phyloP scores from a whole-genome alignment of 495 filamentous ascomycete genomes.

The Tuber brumale region DNA sequence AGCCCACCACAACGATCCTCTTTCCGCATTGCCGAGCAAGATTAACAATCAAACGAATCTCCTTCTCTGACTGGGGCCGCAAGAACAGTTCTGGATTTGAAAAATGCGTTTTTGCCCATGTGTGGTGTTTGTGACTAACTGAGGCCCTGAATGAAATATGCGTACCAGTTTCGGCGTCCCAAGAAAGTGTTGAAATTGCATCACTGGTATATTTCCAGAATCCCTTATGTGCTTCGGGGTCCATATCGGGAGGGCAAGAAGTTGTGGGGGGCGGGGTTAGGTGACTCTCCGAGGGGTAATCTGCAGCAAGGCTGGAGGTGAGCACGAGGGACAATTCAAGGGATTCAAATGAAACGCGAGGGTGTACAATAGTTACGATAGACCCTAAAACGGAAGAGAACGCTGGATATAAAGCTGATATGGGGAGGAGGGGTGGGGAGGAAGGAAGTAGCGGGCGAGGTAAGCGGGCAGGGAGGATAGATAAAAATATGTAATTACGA shows the following conservation, averaged over 20 bases:
- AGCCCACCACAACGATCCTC: slow-evolving; percentile 72
- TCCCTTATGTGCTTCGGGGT: slow-evolving; percentile 32
- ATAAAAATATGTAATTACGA: background rate
- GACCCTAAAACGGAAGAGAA: slow-evolving; percentile 11
- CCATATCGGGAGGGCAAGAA: slow-evolving; percentile 23
- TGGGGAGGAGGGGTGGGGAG: background rate
- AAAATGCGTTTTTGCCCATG: slow-evolving; percentile 93
- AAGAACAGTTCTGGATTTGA: slow-evolving; percentile 84
- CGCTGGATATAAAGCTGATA: background rate
- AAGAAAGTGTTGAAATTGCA: slow-evolving; percentile 33
- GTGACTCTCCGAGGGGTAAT: background rate
- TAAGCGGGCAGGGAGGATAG: background rate
- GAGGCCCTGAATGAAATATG: slow-evolving; percentile 70
- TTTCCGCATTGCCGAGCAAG: slow-evolving; percentile 76
- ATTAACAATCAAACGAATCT: slow-evolving; percentile 74
- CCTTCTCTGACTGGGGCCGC: slow-evolving; percentile 65
- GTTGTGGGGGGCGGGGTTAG: background rate
- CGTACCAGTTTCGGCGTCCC: slow-evolving; percentile 25
- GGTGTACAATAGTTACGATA: background rate
- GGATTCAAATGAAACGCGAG: background rate
- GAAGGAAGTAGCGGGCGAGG: slow-evolving; percentile 13
- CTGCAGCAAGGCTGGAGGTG: background rate
- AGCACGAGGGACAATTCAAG: slow-evolving; percentile 7
- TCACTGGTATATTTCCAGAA: slow-evolving; percentile 36
- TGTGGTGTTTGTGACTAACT: slow-evolving; percentile 68